A percentile compares a stretch with the other conserved stretches of the same genome.
Conservation (phyloP, 2,329 filamentous ascomycete genomes). For the Ustulina deusta region DNA sequence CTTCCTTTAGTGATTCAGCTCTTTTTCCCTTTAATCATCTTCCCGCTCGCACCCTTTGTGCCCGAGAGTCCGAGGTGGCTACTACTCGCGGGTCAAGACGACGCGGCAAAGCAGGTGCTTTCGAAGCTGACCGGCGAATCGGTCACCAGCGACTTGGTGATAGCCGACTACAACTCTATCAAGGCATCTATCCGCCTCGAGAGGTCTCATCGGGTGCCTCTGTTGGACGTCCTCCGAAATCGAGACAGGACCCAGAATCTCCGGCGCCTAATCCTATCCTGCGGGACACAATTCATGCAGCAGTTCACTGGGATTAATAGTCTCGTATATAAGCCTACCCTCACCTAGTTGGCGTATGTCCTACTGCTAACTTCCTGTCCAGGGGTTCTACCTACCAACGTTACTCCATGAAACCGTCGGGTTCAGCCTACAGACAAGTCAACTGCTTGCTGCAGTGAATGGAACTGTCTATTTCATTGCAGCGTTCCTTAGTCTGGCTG, state of each 20-base stretch:
- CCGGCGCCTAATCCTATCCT: slow-evolving; percentile 53
- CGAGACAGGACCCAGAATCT: slow-evolving; percentile 56
- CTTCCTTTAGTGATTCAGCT: slow-evolving; percentile 55
- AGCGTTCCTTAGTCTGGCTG: slow-evolving; percentile 54
- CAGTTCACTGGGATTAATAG: slow-evolving; percentile 60
- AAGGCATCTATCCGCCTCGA: slow-evolving; percentile 53
- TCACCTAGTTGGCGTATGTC: not conserved
- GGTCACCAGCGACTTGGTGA: slow-evolving; percentile 47
- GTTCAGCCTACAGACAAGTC: slow-evolving; percentile 56
- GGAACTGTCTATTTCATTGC: slow-evolving; percentile 55
- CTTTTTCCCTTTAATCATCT: slow-evolving; percentile 54
- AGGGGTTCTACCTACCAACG: slow-evolving; percentile 63
- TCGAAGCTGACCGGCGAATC: slow-evolving; percentile 60
- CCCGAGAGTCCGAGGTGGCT: slow-evolving; percentile 58
- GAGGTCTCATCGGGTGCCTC: slow-evolving; percentile 50
- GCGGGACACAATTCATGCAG: slow-evolving; percentile 62
- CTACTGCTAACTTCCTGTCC: slow-evolving; percentile 40
- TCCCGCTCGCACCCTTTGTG: slow-evolving; percentile 49
- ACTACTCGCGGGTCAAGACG: slow-evolving; percentile 63
- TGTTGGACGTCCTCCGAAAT: slow-evolving; percentile 53
- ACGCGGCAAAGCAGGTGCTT: slow-evolving; percentile 60
- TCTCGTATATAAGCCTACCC: slow-evolving; percentile 40
- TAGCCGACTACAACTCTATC: slow-evolving; percentile 54
- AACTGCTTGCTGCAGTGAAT: slow-evolving; percentile 66
- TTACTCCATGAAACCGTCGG: slow-evolving; percentile 68